Percentiles rank a stretch among this genome's conserved stretches.
phyloP scores from a whole-genome alignment of 768 basidiomycete genomes.

The Phlegmacium glaucopus region DNA sequence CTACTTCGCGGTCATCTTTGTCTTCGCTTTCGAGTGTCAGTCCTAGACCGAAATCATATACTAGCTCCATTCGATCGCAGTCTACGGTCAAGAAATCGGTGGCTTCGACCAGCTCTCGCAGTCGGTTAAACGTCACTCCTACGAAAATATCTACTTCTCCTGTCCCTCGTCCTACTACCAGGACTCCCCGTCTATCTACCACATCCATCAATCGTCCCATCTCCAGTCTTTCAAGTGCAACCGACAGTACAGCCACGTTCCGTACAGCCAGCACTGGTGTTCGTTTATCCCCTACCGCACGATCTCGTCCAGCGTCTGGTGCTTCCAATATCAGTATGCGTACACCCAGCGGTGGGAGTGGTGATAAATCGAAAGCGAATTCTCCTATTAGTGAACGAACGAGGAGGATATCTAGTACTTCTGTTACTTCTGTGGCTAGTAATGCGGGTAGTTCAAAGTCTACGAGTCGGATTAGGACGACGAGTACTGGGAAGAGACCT shows the following conservation, averaged over 20 bases:
- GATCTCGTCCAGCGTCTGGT: constrained; percentile 29
- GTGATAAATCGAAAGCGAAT: constrained; percentile 4
- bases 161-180: constrained; percentile 15
- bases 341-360: constrained; percentile 9
- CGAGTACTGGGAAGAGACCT: constrained; percentile 23
- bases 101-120: not conserved
- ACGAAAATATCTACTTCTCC: constrained; percentile 6
- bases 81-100: constrained; percentile 11
- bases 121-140: constrained; percentile 1
- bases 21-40: constrained; percentile 5
- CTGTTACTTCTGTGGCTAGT: constrained; percentile 24
- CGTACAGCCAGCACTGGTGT: constrained; percentile 38
- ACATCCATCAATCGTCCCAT: constrained; percentile 13
- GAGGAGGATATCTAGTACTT: constrained; percentile 23
- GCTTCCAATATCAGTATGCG: constrained; percentile 24
- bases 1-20: constrained; percentile 7
- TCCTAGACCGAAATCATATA: constrained; percentile 27
- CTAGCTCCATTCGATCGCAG: constrained; percentile 26
- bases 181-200: constrained; percentile 2
- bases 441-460: constrained; percentile 19
- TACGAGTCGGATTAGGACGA: constrained; percentile 13
- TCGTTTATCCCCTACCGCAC: constrained; percentile 17
- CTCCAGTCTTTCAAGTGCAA: constrained; percentile 20
- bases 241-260: constrained; percentile 18
- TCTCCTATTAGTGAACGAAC: constrained; percentile 19